These are phyloP conservation scores for Knufia petricola DNA, from an alignment of 2,329 filamentous ascomycete genomes.

Conservation along the genomic window DNA sequence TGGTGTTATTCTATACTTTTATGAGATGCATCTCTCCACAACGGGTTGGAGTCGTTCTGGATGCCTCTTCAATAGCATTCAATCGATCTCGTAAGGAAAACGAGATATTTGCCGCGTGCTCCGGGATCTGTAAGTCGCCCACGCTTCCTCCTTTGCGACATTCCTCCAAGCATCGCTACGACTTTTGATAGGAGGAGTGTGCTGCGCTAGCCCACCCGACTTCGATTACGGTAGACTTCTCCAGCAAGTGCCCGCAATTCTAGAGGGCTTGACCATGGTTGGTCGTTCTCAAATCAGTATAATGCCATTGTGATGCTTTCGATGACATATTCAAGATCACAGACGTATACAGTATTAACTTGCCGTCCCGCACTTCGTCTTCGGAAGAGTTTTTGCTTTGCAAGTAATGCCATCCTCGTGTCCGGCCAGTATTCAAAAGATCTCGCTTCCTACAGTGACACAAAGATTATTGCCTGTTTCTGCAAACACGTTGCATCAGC, in stretches of 20 bases:
- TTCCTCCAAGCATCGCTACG: neutral
- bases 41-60: too few relatives aligned
- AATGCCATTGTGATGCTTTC: constrained; percentile 1
- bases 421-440: neutral
- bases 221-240: neutral
- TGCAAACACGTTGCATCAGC: constrained; percentile 7
- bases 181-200: too few relatives aligned
- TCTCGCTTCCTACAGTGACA: constrained; percentile 7
- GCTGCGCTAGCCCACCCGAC: too few relatives aligned
- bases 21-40: neutral
- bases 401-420: constrained; percentile 1
- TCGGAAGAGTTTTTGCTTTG: neutral
- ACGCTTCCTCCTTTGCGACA: neutral
- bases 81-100: constrained; percentile 3
- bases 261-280: neutral
- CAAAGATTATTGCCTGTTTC: constrained; percentile 8
- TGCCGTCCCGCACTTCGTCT: neutral
- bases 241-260: neutral
- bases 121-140: neutral
- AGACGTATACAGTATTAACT: neutral
- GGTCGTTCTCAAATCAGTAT: constrained; percentile 4
- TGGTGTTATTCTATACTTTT: too few relatives aligned
- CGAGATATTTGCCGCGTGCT: neutral
- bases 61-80: too few relatives aligned
- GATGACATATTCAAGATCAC: constrained; percentile 3